phyloP scores from a whole-genome alignment of 192 early-diverging fungal genomes.

The Coemansia guatemalensis region DNA sequence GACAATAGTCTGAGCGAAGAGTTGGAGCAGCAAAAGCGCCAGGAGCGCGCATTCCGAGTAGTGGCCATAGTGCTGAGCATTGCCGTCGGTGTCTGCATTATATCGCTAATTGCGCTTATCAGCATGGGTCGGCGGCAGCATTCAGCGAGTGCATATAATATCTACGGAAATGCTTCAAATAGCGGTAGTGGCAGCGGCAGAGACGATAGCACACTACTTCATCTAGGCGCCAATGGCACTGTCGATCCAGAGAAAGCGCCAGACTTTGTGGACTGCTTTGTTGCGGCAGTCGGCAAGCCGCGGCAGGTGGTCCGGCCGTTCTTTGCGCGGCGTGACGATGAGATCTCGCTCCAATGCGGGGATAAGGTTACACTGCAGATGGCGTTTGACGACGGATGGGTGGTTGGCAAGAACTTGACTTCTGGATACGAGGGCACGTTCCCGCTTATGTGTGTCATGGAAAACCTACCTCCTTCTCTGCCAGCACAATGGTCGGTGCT shows the following conservation, averaged over 20 bases:
- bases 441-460: conserved; percentile 76
- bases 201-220: conserved; percentile 28
- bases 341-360: conserved; percentile 67
- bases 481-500: conserved; percentile 53
- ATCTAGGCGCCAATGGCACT: conserved; percentile 4
- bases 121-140: conserved; percentile 15
- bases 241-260: conserved; percentile 13
- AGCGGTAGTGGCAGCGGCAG: conserved; percentile 5
- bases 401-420: conserved; percentile 73
- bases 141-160: background rate
- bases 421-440: conserved; percentile 76
- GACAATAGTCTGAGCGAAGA: conserved; percentile 10
- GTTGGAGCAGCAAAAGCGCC: conserved; percentile 31
- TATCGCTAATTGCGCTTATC: conserved; percentile 22
- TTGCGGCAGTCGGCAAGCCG: conserved; percentile 38
- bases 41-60: conserved; percentile 39
- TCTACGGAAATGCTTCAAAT: background rate
- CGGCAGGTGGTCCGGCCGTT: conserved; percentile 60
- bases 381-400: conserved; percentile 91
- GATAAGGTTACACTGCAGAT: conserved; percentile 71
- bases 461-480: conserved; percentile 27
- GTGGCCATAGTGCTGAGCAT: conserved; percentile 45
- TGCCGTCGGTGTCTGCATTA: conserved; percentile 32
- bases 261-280: conserved; percentile 49
- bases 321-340: conserved; percentile 70